Evolutionary conservation across 257 asterid species (phyloP).

Genomic region (Lycium ferocissimum): DNA sequence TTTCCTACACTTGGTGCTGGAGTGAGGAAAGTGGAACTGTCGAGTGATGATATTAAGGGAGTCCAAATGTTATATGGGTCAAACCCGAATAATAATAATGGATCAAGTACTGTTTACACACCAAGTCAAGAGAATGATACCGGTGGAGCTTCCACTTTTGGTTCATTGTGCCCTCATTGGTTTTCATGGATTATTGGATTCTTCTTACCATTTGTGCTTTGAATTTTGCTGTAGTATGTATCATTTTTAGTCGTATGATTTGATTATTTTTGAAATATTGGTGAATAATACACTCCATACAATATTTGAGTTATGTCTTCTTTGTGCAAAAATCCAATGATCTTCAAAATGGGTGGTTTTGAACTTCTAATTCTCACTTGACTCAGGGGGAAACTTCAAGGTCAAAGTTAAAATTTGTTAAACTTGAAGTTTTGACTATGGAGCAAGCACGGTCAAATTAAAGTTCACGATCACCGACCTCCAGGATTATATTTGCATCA

Average conservation of each 20-base stretch:
- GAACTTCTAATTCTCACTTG: too few relatives aligned
- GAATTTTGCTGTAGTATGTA: background rate
- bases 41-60: conserved; percentile 66
- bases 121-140: conserved; percentile 50
- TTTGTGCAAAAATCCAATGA: too few relatives aligned
- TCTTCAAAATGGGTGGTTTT: too few relatives aligned
- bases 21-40: conserved; percentile 64
- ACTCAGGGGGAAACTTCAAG: too few relatives aligned
- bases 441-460: too few relatives aligned
- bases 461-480: too few relatives aligned
- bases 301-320: too few relatives aligned
- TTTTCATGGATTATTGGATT: conserved; percentile 23
- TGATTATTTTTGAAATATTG: background rate
- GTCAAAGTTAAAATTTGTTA: too few relatives aligned
- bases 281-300: background rate
- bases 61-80: conserved; percentile 76
- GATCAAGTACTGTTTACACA: conserved; percentile 46
- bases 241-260: background rate
- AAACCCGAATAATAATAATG: conserved; percentile 63
- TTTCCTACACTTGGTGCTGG: conserved; percentile 67
- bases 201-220: background rate
- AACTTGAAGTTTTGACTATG: too few relatives aligned
- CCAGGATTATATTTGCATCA: too few relatives aligned
- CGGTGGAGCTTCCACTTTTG: conserved; percentile 40
- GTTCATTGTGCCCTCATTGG: conserved; percentile 19